Evolutionary conservation across 257 asterid species (phyloP).

Genomic region (Voacanga thouarsii): DNA sequence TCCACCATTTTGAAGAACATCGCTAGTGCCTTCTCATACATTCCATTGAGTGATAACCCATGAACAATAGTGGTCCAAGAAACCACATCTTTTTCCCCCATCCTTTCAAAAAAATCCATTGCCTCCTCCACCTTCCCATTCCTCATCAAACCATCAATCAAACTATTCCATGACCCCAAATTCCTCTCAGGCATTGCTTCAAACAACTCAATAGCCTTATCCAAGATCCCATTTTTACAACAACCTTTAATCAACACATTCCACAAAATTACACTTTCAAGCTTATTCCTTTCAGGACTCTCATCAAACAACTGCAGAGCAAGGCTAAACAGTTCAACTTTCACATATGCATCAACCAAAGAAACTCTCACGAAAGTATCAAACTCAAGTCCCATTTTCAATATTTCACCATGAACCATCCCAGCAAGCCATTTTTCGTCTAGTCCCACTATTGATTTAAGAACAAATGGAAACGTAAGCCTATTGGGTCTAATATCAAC

Average conservation of each 20-base stretch:
- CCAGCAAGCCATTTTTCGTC: conserved; percentile 23
- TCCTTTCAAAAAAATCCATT: conserved; percentile 29
- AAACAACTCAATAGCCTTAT: conserved; percentile 36
- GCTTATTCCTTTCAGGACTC: conserved; percentile 39
- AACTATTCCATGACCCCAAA: conserved; percentile 41
- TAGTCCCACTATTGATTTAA: conserved; percentile 30
- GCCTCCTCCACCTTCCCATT: conserved; percentile 34
- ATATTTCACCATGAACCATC: conserved; percentile 22
- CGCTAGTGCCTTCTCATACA: conserved; percentile 31
- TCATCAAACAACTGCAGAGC: conserved; percentile 42
- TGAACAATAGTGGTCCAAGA: conserved; percentile 42
- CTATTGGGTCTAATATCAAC: conserved; percentile 27
- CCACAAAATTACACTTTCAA: conserved; percentile 41
- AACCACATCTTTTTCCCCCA: conserved; percentile 43
- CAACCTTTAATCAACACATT: conserved; percentile 41
- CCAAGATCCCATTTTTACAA: conserved; percentile 34
- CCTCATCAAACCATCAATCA: conserved; percentile 42
- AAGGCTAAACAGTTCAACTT: conserved; percentile 20
- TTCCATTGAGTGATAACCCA: conserved; percentile 33
- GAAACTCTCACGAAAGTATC: conserved; percentile 43
- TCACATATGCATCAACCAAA: conserved; percentile 42
- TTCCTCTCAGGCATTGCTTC: conserved; percentile 45
- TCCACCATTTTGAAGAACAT: conserved; percentile 34
- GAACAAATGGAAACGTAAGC: conserved; percentile 40
- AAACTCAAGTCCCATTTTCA: conserved; percentile 40